Evolutionary conservation across 768 basidiomycete genomes (phyloP).

Genomic region (Tylopilus sp.): DNA sequence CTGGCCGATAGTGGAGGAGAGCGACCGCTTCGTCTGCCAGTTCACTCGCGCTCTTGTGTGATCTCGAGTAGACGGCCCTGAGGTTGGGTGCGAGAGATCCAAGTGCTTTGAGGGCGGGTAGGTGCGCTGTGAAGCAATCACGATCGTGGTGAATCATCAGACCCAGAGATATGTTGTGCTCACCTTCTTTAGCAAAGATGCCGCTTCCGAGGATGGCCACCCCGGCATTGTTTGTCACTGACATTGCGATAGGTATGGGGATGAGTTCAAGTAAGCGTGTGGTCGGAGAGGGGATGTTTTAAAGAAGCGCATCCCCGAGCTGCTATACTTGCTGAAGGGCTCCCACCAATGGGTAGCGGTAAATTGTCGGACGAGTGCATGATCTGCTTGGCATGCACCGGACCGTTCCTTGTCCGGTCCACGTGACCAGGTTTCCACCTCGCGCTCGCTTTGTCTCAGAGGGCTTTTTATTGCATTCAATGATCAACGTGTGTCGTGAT

Average conservation of each 20-base stretch:
- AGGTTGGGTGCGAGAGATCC: slow-evolving; percentile 43
- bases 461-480: too few species aligned
- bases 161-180: slow-evolving; percentile 19
- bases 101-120: slow-evolving; percentile 67
- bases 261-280: too few species aligned
- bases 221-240: slow-evolving; percentile 37
- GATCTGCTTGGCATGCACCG: too few species aligned
- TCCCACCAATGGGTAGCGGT: too few species aligned
- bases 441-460: too few species aligned
- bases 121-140: slow-evolving; percentile 52
- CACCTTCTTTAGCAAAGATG: slow-evolving; percentile 73
- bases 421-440: too few species aligned
- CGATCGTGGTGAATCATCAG: slow-evolving; percentile 22
- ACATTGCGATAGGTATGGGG: not conserved
- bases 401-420: too few species aligned
- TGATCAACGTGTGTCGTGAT: too few species aligned
- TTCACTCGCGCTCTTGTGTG: slow-evolving; percentile 53
- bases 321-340: too few species aligned
- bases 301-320: too few species aligned
- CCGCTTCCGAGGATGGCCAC: slow-evolving; percentile 81
- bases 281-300: too few species aligned
- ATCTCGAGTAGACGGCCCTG: slow-evolving; percentile 80
- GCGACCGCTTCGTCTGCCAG: slow-evolving; percentile 46
- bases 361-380: too few species aligned
- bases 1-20: slow-evolving; percentile 39